A percentile compares a stretch with the other conserved stretches of the same genome.
These are phyloP conservation scores for Anisodus tanguticus DNA, from an alignment of 257 asterid species.

Conservation along the genomic window DNA sequence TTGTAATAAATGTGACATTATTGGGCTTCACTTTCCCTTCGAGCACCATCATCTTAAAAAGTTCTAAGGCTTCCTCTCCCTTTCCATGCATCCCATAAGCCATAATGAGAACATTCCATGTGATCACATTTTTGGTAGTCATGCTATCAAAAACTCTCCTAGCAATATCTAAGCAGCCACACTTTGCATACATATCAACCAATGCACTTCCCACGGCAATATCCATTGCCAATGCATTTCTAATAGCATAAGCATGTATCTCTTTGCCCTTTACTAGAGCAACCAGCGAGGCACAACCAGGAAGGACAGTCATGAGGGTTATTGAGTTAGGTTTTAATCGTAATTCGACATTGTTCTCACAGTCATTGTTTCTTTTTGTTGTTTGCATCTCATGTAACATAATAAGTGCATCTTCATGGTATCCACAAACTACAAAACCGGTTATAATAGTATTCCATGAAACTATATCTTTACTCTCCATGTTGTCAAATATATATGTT, in stretches of 20 bases:
- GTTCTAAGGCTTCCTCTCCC: slow-evolving; percentile 64
- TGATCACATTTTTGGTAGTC: slow-evolving; percentile 67
- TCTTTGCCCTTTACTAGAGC: slow-evolving; percentile 80
- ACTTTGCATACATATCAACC: slow-evolving; percentile 90
- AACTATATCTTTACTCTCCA: slow-evolving; percentile 72
- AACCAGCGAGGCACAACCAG: slow-evolving; percentile 77
- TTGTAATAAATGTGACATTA: slow-evolving; percentile 68
- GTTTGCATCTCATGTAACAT: slow-evolving; percentile 62
- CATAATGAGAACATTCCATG: slow-evolving; percentile 90
- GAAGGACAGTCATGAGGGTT: slow-evolving; percentile 84
- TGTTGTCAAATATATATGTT: slow-evolving; percentile 57
- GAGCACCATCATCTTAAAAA: slow-evolving; percentile 55
- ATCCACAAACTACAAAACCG: slow-evolving; percentile 78
- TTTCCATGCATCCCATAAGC: slow-evolving; percentile 94
- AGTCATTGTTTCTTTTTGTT: slow-evolving; percentile 29
- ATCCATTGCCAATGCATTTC: slow-evolving; percentile 61
- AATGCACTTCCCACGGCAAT: slow-evolving; percentile 83
- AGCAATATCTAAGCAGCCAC: slow-evolving; percentile 75
- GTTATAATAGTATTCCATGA: slow-evolving; percentile 91
- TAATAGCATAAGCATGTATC: slow-evolving; percentile 69
- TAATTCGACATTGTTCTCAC: slow-evolving; percentile 33
- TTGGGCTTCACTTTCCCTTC: slow-evolving; percentile 65
- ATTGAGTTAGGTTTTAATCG: slow-evolving; percentile 66
- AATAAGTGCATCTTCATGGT: slow-evolving; percentile 67
- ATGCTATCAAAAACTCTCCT: slow-evolving; percentile 65